Percentiles rank a stretch among this genome's conserved stretches.
phyloP scores from a whole-genome alignment of 257 asterid species.

The Catharanthus roseus region DNA sequence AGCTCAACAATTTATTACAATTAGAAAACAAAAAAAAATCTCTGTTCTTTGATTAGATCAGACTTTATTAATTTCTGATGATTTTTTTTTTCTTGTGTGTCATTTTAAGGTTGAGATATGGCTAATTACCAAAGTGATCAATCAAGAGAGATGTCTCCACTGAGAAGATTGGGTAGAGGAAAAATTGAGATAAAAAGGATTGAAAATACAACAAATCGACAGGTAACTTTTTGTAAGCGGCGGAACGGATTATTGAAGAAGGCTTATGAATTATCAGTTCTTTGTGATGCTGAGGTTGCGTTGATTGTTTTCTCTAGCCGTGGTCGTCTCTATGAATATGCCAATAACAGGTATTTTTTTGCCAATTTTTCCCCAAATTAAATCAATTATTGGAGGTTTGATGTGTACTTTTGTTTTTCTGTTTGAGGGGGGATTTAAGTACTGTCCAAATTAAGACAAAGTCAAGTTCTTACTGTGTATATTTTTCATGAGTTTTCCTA shows the following conservation, averaged over 20 bases:
- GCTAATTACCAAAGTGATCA: conserved; percentile 47
- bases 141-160: conserved; percentile 62
- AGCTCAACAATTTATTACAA: background rate
- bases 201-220: conserved; percentile 95
- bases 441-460: conserved; percentile 9
- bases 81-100: background rate
- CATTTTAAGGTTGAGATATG: conserved; percentile 29
- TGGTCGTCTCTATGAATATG: conserved; percentile 91
- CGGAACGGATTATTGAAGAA: conserved; percentile 81
- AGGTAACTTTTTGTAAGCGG: conserved; percentile 93
- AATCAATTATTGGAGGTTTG: too few species aligned
- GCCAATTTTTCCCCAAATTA: too few species aligned
- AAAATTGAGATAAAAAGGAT: conserved; percentile 92
- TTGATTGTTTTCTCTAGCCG: conserved; percentile 83
- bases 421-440: conserved; percentile 18
- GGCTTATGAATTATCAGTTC: conserved; percentile 90
- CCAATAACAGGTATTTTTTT: conserved; percentile 64
- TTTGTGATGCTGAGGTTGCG: conserved; percentile 95
- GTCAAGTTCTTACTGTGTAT: conserved; percentile 23
- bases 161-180: conserved; percentile 69
- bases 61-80: too few species aligned
- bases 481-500: conserved; percentile 24
- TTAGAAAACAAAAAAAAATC: too few species aligned
- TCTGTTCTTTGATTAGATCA: too few species aligned
- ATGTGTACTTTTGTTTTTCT: conserved; percentile 4